Evolutionary conservation across 768 basidiomycete genomes (phyloP).

Genomic region (Termitomyces sp.): DNA sequence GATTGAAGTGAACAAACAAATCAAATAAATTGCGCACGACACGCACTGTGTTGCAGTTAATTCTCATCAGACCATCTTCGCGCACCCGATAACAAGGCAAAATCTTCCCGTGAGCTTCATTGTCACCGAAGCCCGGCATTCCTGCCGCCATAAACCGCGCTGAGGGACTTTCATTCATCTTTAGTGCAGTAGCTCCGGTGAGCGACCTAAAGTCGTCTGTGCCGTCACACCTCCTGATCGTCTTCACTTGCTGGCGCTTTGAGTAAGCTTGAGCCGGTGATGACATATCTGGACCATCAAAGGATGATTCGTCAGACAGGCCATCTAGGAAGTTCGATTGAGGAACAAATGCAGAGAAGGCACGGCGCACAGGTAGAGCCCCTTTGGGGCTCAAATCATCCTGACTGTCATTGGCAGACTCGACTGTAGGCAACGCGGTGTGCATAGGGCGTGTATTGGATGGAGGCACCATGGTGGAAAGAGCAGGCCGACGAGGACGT

Average conservation of each 20-base stretch:
- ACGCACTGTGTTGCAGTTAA: conserved; percentile 73
- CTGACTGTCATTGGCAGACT: conserved; percentile 18
- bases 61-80: conserved; percentile 94
- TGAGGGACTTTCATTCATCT: conserved; percentile 51
- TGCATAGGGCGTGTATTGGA: conserved; percentile 29
- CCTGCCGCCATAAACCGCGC: conserved; percentile 53
- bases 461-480: conserved; percentile 58
- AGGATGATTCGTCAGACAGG: conserved; percentile 51
- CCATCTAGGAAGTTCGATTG: conserved; percentile 49
- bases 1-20: conserved; percentile 9
- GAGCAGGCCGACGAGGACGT: conserved; percentile 57
- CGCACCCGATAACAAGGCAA: conserved; percentile 90
- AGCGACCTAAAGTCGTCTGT: conserved; percentile 75
- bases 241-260: conserved; percentile 70
- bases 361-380: conserved; percentile 55
- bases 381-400: conserved; percentile 26
- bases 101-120: conserved; percentile 89
- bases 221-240: conserved; percentile 74
- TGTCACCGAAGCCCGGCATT: conserved; percentile 85
- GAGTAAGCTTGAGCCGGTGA: conserved; percentile 81
- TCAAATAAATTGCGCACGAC: conserved; percentile 2
- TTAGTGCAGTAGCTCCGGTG: conserved; percentile 57
- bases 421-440: conserved; percentile 38
- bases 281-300: conserved; percentile 65
- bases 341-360: conserved; percentile 68